phyloP scores from a whole-genome alignment of 768 basidiomycete genomes.

The Dendrothele bispora region DNA sequence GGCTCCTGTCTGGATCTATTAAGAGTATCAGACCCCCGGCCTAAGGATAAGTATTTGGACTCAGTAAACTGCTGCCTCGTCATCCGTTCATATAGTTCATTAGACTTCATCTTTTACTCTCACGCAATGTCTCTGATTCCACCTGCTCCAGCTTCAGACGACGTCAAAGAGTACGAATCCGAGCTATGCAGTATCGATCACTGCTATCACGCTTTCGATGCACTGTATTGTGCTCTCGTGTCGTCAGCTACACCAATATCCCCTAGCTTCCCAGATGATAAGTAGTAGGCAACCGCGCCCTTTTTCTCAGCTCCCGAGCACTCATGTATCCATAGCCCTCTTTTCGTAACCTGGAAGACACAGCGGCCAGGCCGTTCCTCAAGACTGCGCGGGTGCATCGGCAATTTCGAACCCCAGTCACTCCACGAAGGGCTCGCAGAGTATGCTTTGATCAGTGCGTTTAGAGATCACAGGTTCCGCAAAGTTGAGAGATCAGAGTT shows the following conservation, averaged over 20 bases:
- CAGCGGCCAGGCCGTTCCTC: conserved; percentile 59
- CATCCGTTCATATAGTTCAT: too few relatives aligned
- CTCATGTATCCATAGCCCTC: conserved; percentile 50
- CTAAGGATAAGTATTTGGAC: too few relatives aligned
- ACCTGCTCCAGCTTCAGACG: conserved; percentile 44
- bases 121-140: conserved; percentile 57
- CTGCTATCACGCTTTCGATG: conserved; percentile 81
- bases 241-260: conserved; percentile 47
- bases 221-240: conserved; percentile 76
- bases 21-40: too few relatives aligned
- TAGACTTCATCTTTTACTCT: conserved; percentile 17
- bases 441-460: conserved; percentile 90
- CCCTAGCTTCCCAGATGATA: conserved; percentile 68
- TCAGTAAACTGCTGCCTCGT: too few relatives aligned
- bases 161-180: conserved; percentile 31
- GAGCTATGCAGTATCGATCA: conserved; percentile 69
- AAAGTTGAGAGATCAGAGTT: conserved; percentile 79
- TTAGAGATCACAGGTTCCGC: conserved; percentile 84
- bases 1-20: too few relatives aligned
- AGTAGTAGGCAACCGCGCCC: conserved; percentile 60
- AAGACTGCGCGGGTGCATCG: conserved; percentile 89
- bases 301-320: neutral
- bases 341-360: conserved; percentile 97
- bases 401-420: conserved; percentile 80
- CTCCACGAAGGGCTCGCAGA: conserved; percentile 79